Percentiles rank a stretch among this genome's conserved stretches.
Evolutionary conservation across 2,329 filamentous ascomycete species (phyloP).

Genomic region (Fusarium redolens): DNA sequence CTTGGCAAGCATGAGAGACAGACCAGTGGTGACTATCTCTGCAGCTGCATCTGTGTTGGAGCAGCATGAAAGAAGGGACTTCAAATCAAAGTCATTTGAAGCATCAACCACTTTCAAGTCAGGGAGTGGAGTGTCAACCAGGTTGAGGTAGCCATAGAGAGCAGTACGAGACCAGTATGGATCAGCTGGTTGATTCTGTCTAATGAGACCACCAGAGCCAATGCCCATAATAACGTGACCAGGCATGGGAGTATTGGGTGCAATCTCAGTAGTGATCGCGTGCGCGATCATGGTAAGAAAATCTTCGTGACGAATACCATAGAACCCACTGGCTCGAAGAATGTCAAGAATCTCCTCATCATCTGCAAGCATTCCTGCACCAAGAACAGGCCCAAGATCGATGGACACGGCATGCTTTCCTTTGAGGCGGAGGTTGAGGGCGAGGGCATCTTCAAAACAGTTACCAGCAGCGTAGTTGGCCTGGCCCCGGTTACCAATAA

Average conservation of each 20-base stretch:
- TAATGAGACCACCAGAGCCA: slow-evolving; percentile 64
- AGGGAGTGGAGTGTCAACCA: slow-evolving; percentile 57
- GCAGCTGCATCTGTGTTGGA: slow-evolving; percentile 45
- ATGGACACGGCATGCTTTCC: slow-evolving; percentile 58
- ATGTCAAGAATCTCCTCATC: slow-evolving; percentile 60
- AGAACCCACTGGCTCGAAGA: slow-evolving; percentile 64
- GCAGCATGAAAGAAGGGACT: slow-evolving; percentile 48
- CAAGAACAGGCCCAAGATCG: slow-evolving; percentile 64
- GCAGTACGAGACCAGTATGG: slow-evolving; percentile 66
- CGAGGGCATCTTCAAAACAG: slow-evolving; percentile 62
- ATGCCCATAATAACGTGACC: slow-evolving; percentile 64
- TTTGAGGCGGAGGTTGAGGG: slow-evolving; percentile 47
- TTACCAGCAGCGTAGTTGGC: slow-evolving; percentile 69
- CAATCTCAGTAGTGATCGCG: slow-evolving; percentile 56
- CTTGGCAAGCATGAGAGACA: slow-evolving; percentile 56
- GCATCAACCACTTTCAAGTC: slow-evolving; percentile 39
- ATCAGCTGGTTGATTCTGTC: slow-evolving; percentile 63
- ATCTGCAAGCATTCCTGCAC: slow-evolving; percentile 65
- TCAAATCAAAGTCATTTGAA: slow-evolving; percentile 44
- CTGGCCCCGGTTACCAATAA: slow-evolving; percentile 69
- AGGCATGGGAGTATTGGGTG: slow-evolving; percentile 49
- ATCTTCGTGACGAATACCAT: slow-evolving; percentile 63
- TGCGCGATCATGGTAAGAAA: slow-evolving; percentile 60
- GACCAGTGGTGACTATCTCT: slow-evolving; percentile 51
- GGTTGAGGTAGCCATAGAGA: slow-evolving; percentile 60